Evolutionary conservation across 352 stramenopile species (phyloP), one percentile per base, ranked within the genome.

Genomic region (Pythium vanterpoolii): DNA sequence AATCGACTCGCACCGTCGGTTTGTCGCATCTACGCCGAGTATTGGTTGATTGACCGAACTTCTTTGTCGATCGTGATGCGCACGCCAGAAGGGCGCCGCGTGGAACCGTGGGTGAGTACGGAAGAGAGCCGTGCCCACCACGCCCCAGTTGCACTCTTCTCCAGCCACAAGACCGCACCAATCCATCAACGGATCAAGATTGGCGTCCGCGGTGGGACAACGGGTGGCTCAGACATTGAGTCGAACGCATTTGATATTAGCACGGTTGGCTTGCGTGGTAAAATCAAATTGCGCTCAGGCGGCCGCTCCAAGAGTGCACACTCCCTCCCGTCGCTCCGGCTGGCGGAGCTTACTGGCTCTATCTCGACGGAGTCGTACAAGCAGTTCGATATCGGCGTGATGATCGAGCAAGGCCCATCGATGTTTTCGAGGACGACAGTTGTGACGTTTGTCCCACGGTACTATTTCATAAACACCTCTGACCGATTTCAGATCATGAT

Each of bases 41-140:
- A 93, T 61, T 95, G 85, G 85, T 56, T 95, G 40, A 87, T 95
- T 47, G 83, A 95, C 53, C 79, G 85, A 26, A 90, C 85, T 16
- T 83, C 72, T 26, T 62, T 95, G 3, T 85, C 71, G 7, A 76
- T 95, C 8, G 69, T 74, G 13, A 89, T 89, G 55, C 83, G 89
- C 46, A 90, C 82, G 7, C 71, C 69, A 2, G 73, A 85, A 52
- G 75, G 80, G 68, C 74, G 19, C 77, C 76, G 55, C 76, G 82
- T 62, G 50, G 76, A 46, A 66, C 73, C 19, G 52, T 74, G 66
- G 68, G 28, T 38, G 42, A 66, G 30, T 57, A 74, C 16, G 18
- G 72, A 66, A 8, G 43, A 61, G 21, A 21, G 24, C 6, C 55
- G 50, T 19, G 34, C 38, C 19, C 72, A 72, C 7, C 53, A 68